Percentiles rank a stretch among this genome's conserved stretches.
These are phyloP conservation scores for Neurospora tetrasperma DNA, from an alignment of 495 filamentous ascomycete genomes.

Conservation along the genomic window DNA sequence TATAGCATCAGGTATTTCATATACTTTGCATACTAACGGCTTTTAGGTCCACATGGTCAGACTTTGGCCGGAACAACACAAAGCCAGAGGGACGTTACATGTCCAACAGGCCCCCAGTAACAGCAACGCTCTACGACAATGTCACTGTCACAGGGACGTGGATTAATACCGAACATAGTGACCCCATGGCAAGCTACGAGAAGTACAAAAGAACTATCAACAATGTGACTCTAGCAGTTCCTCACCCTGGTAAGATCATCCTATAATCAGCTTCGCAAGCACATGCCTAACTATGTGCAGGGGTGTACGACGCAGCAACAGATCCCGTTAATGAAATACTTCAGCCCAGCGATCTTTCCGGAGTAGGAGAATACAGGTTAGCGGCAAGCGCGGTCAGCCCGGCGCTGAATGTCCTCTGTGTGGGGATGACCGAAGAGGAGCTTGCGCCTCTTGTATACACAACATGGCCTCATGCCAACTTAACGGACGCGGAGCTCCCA, in stretches of 20 bases:
- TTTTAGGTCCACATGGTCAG: conserved; percentile 33
- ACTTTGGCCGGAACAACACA: conserved; percentile 26
- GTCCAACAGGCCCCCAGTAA: conserved; percentile 37
- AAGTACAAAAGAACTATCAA: conserved; percentile 45
- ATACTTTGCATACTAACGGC: not conserved
- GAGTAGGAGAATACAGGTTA: conserved; percentile 55
- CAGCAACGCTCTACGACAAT: conserved; percentile 52
- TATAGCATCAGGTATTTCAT: not conserved
- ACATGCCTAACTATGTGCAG: conserved; percentile 10
- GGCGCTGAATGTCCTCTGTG: conserved; percentile 59
- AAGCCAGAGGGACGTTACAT: conserved; percentile 26
- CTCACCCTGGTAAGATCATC: conserved; percentile 36
- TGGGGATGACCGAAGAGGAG: conserved; percentile 46
- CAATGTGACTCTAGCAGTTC: conserved; percentile 67
- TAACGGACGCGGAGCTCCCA: conserved; percentile 12
- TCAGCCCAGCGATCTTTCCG: conserved; percentile 53
- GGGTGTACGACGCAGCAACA: conserved; percentile 49
- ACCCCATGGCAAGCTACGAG: conserved; percentile 38
- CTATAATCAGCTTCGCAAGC: not conserved
- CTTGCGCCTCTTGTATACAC: conserved; percentile 52
- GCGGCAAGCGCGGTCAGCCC: conserved; percentile 56
- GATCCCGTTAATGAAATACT: conserved; percentile 51
- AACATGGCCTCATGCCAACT: conserved; percentile 40
- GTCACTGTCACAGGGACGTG: conserved; percentile 52
- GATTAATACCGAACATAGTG: conserved; percentile 39